Conservation (phyloP, 495 filamentous ascomycete species). For the Hypoxylon crocopeplum region DNA sequence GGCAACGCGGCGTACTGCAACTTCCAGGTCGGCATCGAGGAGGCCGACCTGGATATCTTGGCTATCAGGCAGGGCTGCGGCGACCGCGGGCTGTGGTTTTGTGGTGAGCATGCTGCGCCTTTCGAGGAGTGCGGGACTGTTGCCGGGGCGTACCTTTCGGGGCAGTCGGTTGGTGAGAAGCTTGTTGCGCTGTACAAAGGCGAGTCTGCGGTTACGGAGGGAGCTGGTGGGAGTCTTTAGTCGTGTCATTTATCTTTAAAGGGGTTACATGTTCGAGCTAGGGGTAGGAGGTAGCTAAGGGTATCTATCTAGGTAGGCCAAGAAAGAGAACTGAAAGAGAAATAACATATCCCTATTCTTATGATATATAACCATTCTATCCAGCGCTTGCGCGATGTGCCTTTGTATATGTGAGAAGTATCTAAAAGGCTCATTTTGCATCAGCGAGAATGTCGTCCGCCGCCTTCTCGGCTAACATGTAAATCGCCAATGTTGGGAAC, state of each 20-base stretch:
- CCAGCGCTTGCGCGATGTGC: background rate
- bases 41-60: conserved; percentile 65
- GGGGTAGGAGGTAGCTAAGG: too few species aligned
- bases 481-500: conserved; percentile 56
- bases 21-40: conserved; percentile 69
- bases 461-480: conserved; percentile 64
- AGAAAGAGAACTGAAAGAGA: too few species aligned
- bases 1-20: conserved; percentile 76
- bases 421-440: conserved; percentile 3
- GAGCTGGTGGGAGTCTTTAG: too few species aligned
- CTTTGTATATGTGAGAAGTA: background rate
- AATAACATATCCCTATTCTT: too few species aligned
- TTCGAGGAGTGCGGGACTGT: conserved; percentile 76
- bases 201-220: background rate
- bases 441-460: conserved; percentile 57
- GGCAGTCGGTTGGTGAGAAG: conserved; percentile 65
- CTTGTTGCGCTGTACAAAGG: conserved; percentile 38
- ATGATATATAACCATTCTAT: too few species aligned
- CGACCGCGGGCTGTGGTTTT: conserved; percentile 80
- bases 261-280: too few species aligned
- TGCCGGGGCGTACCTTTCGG: conserved; percentile 77
- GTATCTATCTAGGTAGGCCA: too few species aligned
- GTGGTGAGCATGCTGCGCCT: conserved; percentile 79
- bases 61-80: conserved; percentile 82
- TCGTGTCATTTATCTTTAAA: too few species aligned